Conservation (phyloP, 2,329 filamentous ascomycete species). For the Metarhizium album region DNA sequence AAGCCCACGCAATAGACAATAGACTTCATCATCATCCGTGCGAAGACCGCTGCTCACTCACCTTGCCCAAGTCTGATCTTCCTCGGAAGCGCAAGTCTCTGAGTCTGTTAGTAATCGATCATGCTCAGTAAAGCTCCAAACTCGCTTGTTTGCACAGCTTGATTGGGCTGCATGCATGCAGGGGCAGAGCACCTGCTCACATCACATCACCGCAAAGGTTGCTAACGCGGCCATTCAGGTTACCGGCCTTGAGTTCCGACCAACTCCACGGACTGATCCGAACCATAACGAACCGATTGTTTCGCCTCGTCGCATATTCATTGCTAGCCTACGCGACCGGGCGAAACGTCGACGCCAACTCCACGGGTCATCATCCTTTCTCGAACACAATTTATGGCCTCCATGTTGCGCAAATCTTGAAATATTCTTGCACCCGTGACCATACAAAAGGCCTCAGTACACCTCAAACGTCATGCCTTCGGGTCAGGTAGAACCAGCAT, state of each 20-base stretch:
- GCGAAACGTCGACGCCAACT: neutral
- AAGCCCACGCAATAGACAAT: neutral
- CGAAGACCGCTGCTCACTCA: neutral
- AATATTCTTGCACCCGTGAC: slow-evolving; percentile 8
- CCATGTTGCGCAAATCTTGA: slow-evolving; percentile 5
- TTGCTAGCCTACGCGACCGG: neutral
- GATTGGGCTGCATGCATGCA: neutral
- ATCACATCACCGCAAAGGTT: neutral
- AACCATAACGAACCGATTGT: neutral
- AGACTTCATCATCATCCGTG: neutral
- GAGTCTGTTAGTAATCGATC: neutral
- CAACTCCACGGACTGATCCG: neutral
- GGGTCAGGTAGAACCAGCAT: slow-evolving; percentile 29
- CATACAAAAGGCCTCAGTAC: slow-evolving; percentile 8
- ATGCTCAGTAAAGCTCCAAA: too few relatives aligned
- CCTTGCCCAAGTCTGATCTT: neutral
- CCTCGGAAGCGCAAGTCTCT: neutral
- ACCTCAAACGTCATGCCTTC: slow-evolving; percentile 25
- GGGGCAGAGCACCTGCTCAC: neutral
- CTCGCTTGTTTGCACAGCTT: neutral
- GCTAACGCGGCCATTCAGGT: slow-evolving; percentile 7
- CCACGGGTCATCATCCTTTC: too few relatives aligned
- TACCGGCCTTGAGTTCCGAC: neutral
- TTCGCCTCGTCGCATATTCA: neutral
- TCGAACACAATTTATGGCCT: neutral